phyloP scores from a whole-genome alignment of 78 protist genomes.

The Planoprotostelium fungivorum region DNA sequence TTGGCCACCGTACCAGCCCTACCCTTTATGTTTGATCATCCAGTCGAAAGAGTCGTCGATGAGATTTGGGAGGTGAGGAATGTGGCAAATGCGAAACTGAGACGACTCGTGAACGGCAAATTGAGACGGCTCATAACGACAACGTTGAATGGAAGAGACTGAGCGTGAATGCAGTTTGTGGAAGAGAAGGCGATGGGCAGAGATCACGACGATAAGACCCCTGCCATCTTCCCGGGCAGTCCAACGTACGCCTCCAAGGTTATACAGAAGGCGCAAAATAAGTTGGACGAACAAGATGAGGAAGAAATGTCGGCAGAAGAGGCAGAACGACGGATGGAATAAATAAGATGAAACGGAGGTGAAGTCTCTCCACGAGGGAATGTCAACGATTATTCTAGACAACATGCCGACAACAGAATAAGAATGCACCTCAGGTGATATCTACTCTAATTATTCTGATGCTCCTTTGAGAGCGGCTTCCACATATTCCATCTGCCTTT shows the following conservation, averaged over 20 bases:
- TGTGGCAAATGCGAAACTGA: no score
- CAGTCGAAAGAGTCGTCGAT: neutral
- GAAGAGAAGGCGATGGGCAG: neutral
- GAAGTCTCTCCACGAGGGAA: no score
- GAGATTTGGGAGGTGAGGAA: neutral
- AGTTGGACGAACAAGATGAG: neutral
- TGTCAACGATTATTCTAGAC: no score
- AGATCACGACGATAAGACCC: neutral
- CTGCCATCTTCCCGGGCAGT: neutral
- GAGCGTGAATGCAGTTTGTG: neutral
- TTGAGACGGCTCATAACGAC: no score
- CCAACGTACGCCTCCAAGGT: neutral
- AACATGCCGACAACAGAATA: no score
- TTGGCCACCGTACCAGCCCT: neutral
- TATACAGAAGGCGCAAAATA: neutral
- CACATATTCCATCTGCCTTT: slow-evolving; percentile 64
- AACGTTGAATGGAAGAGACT: neutral
- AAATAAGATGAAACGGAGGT: no score
- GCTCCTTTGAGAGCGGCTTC: slow-evolving; percentile 52
- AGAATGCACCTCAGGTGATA: no score
- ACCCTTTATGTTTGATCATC: neutral
- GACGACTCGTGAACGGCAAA: no score
- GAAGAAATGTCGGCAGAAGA: neutral
- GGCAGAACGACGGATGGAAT: neutral
- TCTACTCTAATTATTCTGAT: slow-evolving; percentile 9